A percentile compares a stretch with the other conserved stretches of the same genome.
These are phyloP conservation scores for Ziziphus jujuba DNA, from an alignment of 306 rosid species.

Conservation along the genomic window DNA sequence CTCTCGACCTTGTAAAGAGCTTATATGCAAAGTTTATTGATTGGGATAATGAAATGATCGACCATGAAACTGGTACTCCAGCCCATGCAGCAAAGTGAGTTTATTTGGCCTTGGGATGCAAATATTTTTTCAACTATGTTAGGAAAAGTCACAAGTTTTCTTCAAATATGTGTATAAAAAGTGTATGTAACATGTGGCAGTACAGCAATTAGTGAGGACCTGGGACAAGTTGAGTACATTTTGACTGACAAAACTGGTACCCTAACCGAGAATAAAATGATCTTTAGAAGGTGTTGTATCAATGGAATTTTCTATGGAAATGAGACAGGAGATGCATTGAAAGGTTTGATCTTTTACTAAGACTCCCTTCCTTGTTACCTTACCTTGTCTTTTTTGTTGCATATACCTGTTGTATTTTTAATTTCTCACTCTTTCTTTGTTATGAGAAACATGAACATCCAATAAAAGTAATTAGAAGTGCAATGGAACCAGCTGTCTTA, in stretches of 20 bases:
- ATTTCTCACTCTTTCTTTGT: neutral
- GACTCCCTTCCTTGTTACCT: constrained; percentile 29
- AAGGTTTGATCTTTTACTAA: constrained; percentile 58
- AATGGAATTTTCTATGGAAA: constrained; percentile 82
- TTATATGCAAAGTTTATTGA: constrained; percentile 96
- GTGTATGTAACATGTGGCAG: constrained; percentile 77
- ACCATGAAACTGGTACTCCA: constrained; percentile 74
- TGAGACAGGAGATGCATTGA: constrained; percentile 88
- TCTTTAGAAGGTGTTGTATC: constrained; percentile 93
- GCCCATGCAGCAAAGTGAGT: constrained; percentile 97
- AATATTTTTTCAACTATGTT: constrained; percentile 23
- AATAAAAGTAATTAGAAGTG: no score
- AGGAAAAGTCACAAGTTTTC: constrained; percentile 9
- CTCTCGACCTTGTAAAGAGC: constrained; percentile 95
- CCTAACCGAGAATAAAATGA: constrained; percentile 92
- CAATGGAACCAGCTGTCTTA: no score
- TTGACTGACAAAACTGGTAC: constrained; percentile 99
- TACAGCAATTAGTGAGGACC: constrained; percentile 98
- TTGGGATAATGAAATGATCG: constrained; percentile 90
- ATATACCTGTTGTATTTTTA: neutral
- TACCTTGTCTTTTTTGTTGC: constrained; percentile 15
- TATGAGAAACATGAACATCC: no score
- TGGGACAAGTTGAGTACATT: constrained; percentile 99
- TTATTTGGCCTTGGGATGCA: constrained; percentile 25
- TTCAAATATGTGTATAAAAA: constrained; percentile 33